Percentiles rank a stretch among this genome's conserved stretches.
phyloP scores from a whole-genome alignment of 2,329 filamentous ascomycete genomes.

The Aspergillus floridensis region DNA sequence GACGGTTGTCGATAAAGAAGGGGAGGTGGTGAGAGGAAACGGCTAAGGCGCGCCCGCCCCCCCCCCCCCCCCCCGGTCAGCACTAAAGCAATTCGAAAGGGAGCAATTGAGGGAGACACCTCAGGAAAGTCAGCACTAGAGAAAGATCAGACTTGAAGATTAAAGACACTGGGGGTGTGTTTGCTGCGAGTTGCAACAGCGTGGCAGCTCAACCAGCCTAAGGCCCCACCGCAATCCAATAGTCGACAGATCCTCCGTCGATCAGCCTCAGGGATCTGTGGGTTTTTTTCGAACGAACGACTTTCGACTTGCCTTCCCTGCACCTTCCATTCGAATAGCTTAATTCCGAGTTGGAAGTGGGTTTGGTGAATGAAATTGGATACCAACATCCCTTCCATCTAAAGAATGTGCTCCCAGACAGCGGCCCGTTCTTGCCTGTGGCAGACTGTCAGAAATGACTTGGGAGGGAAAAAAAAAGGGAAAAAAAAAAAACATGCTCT shows the following conservation, averaged over 20 bases:
- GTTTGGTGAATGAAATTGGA: too few species aligned
- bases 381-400: too few species aligned
- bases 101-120: neutral
- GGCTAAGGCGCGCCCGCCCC: too few species aligned
- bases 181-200: slow-evolving; percentile 13
- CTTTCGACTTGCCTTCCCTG: slow-evolving; percentile 14
- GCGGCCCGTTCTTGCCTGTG: slow-evolving; percentile 12
- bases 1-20: too few species aligned
- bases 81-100: neutral
- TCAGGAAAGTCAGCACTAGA: neutral
- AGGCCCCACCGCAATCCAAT: slow-evolving; percentile 38
- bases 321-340: slow-evolving; percentile 3
- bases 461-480: too few species aligned
- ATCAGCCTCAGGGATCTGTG: slow-evolving; percentile 33
- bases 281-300: slow-evolving; percentile 15
- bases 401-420: neutral
- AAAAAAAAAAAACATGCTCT: neutral
- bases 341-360: too few species aligned
- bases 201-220: slow-evolving; percentile 27
- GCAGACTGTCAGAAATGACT: slow-evolving; percentile 6
- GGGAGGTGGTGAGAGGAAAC: too few species aligned
- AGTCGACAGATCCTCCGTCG: slow-evolving; percentile 39
- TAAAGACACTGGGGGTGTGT: neutral
- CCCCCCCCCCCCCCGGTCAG: neutral
- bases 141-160: slow-evolving; percentile 6